A percentile compares a stretch with the other conserved stretches of the same genome.
These are phyloP conservation scores for Sporormia fimetaria DNA, from an alignment of 495 filamentous ascomycete genomes.

Conservation along the genomic window DNA sequence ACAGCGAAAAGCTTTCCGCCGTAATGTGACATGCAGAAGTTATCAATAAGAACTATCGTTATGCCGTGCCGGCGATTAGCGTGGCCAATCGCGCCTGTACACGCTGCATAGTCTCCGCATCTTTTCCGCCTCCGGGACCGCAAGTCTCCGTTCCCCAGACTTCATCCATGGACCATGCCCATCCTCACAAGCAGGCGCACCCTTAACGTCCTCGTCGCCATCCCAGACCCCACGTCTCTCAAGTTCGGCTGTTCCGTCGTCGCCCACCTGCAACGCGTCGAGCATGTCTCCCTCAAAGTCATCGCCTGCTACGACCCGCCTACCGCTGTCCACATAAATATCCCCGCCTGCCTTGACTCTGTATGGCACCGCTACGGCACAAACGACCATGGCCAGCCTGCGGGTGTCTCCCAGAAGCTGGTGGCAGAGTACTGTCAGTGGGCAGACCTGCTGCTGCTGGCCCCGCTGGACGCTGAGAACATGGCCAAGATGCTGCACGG, in stretches of 20 bases:
- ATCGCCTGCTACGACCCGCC: conserved; percentile 9
- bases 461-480: conserved; percentile 71
- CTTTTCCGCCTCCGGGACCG: neutral
- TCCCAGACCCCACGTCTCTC: conserved; percentile 15
- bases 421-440: conserved; percentile 68
- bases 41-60: no score
- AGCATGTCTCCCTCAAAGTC: conserved; percentile 13
- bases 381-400: conserved; percentile 5
- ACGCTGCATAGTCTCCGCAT: no score
- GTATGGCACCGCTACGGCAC: conserved; percentile 11
- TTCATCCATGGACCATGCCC: conserved; percentile 4
- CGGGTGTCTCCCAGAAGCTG: conserved; percentile 24
- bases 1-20: no score
- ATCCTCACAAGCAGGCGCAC: conserved; percentile 9
- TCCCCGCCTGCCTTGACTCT: conserved; percentile 1
- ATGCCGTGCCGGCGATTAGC: no score
- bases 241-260: conserved; percentile 19
- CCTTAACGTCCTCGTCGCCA: conserved; percentile 23
- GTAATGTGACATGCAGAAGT: no score
- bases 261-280: conserved; percentile 13
- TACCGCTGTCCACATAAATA: neutral
- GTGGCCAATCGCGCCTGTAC: no score
- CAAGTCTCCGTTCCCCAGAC: neutral
- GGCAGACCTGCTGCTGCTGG: conserved; percentile 76
- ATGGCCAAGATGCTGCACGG: conserved; percentile 76